These are phyloP conservation scores for Umbelopsis sp. DNA, from an alignment of 192 early-diverging fungal genomes.

Conservation along the genomic window DNA sequence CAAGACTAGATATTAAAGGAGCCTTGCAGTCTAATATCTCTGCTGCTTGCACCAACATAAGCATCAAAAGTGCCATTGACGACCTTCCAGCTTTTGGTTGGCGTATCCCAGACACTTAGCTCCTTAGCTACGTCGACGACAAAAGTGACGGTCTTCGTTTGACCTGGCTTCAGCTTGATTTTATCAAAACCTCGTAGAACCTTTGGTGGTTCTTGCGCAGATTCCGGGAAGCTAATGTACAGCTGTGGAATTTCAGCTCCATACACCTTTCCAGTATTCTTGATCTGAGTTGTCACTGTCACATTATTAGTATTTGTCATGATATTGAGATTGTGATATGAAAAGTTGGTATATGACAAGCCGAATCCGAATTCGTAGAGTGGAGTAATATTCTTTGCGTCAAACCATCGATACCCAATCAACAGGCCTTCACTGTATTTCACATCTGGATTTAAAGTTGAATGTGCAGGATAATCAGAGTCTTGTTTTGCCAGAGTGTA, in stretches of 20 bases:
- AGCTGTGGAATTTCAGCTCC: constrained; percentile 40
- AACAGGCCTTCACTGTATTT: constrained; percentile 55
- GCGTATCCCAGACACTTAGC: constrained; percentile 49
- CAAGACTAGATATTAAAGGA: background rate
- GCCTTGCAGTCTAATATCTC: constrained; percentile 43
- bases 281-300: constrained; percentile 37
- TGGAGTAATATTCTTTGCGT: constrained; percentile 52
- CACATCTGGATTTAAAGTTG: background rate
- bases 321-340: constrained; percentile 40
- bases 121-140: constrained; percentile 39
- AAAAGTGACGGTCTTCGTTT: constrained; percentile 36
- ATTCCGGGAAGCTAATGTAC: constrained; percentile 39
- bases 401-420: constrained; percentile 57
- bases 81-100: constrained; percentile 37
- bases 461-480: constrained; percentile 41
- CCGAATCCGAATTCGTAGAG: constrained; percentile 62
- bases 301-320: background rate
- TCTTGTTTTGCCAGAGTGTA: constrained; percentile 54
- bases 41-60: constrained; percentile 50
- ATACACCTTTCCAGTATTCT: constrained; percentile 28
- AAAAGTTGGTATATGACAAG: constrained; percentile 66
- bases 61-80: constrained; percentile 51
- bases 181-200: constrained; percentile 38
- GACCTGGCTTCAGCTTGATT: constrained; percentile 17
- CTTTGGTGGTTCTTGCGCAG: constrained; percentile 43